phyloP scores from a whole-genome alignment of 139 green algal genomes.

The Coccomyxa sp. region DNA sequence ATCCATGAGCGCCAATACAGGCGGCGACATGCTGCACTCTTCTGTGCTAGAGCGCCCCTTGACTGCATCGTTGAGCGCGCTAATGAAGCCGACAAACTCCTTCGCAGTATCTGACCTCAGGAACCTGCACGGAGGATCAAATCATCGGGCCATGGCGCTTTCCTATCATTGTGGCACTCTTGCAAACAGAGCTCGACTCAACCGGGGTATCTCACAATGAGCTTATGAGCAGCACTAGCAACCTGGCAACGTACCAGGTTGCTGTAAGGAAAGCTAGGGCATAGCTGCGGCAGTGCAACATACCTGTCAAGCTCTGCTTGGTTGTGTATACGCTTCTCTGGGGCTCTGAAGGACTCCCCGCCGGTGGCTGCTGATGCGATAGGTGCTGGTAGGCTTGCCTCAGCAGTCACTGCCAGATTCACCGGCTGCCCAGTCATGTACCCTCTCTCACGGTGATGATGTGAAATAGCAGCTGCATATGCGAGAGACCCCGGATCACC shows the following conservation, averaged over 20 bases:
- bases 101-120: slow-evolving; percentile 8
- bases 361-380: too few relatives aligned
- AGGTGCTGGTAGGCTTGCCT: background rate
- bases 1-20: slow-evolving; percentile 27
- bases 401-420: background rate
- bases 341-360: background rate
- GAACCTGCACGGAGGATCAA: slow-evolving; percentile 5
- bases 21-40: slow-evolving; percentile 37
- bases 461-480: too few relatives aligned
- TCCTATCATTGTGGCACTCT: too few relatives aligned
- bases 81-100: slow-evolving; percentile 82
- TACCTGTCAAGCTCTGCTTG: background rate
- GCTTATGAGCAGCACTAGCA: too few relatives aligned
- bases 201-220: too few relatives aligned
- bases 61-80: slow-evolving; percentile 70
- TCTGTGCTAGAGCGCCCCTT: slow-evolving; percentile 50
- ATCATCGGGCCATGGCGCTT: too few relatives aligned
- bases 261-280: background rate
- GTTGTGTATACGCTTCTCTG: background rate
- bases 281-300: background rate
- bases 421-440: background rate
- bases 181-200: too few relatives aligned
- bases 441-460: background rate
- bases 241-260: background rate
- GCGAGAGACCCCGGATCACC: too few relatives aligned